Evolutionary conservation across 805 yeast genomes (phyloP).

Genomic region (Ogataea pignaliae): DNA sequence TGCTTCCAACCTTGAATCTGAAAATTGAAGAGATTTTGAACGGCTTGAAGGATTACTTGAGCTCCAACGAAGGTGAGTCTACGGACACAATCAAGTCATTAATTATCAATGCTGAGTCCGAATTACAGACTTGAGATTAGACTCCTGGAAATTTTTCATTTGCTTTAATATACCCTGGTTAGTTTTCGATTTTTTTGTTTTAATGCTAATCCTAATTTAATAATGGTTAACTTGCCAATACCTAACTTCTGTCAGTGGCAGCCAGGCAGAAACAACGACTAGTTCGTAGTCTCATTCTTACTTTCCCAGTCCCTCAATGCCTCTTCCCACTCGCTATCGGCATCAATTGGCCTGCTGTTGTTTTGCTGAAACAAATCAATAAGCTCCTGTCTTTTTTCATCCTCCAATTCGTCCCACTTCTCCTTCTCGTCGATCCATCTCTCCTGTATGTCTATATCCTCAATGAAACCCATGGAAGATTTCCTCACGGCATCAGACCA

Average conservation of each 20-base stretch:
- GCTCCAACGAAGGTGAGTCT: slow-evolving; percentile 15
- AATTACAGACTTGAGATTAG: neutral
- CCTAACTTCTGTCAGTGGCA: too few relatives aligned
- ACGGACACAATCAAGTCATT: slow-evolving; percentile 17
- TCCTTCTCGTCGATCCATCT: slow-evolving; percentile 90
- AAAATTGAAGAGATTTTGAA: slow-evolving; percentile 20
- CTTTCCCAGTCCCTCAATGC: slow-evolving; percentile 59
- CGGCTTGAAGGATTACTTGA: slow-evolving; percentile 20
- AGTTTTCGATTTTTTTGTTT: neutral
- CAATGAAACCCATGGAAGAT: slow-evolving; percentile 48
- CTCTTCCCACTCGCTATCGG: slow-evolving; percentile 69
- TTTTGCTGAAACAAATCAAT: slow-evolving; percentile 27
- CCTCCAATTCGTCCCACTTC: slow-evolving; percentile 63
- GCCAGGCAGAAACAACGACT: neutral
- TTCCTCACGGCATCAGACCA: slow-evolving; percentile 97
- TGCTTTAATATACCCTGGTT: neutral
- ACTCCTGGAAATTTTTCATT: too few relatives aligned
- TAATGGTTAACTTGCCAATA: neutral
- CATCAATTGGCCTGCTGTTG: slow-evolving; percentile 41
- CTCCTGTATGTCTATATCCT: slow-evolving; percentile 77
- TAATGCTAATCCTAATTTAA: neutral
- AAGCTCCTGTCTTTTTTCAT: slow-evolving; percentile 39
- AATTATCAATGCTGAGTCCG: slow-evolving; percentile 21
- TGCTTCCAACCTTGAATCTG: slow-evolving; percentile 22
- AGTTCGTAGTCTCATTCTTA: slow-evolving; percentile 10